These are phyloP conservation scores for Nitzschia palea DNA, from an alignment of 108 stramenopile genomes.

Conservation along the genomic window DNA sequence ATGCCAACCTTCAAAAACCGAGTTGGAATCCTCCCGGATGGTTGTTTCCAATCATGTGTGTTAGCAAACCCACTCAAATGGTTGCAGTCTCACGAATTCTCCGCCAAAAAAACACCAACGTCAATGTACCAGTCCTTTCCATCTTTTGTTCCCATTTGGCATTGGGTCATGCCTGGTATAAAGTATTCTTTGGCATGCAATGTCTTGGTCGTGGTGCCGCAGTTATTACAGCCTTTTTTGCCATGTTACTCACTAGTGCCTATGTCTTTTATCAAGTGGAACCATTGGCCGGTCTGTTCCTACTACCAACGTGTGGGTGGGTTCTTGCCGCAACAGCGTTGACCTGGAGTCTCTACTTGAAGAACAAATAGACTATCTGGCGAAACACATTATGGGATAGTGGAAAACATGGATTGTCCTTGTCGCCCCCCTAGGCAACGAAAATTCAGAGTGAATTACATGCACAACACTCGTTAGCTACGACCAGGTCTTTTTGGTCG, in stretches of 20 bases:
- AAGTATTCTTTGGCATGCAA: conserved; percentile 77
- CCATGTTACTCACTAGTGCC: conserved; percentile 43
- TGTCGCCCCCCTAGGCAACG: too few relatives aligned
- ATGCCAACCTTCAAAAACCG: conserved; percentile 50
- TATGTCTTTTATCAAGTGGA: conserved; percentile 52
- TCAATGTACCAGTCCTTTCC: conserved; percentile 21
- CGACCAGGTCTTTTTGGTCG: too few relatives aligned
- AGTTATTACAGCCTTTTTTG: conserved; percentile 60
- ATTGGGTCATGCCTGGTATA: conserved; percentile 67
- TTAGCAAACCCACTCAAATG: conserved; percentile 73
- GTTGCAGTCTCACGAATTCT: conserved; percentile 39
- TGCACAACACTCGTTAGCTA: too few relatives aligned
- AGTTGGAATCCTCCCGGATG: conserved; percentile 72
- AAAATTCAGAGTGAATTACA: too few relatives aligned
- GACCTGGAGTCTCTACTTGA: conserved; percentile 58
- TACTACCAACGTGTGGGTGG: conserved; percentile 70
- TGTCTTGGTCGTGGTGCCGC: conserved; percentile 46
- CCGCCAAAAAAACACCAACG: background rate
- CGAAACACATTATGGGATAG: too few relatives aligned
- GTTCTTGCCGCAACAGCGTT: conserved; percentile 64
- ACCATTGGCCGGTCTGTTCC: conserved; percentile 44
- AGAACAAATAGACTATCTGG: conserved; percentile 35
- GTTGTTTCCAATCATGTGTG: conserved; percentile 76
- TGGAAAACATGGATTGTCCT: too few relatives aligned
- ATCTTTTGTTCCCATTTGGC: conserved; percentile 58